Conservation (phyloP, 2,329 filamentous ascomycete genomes). For the Teratosphaeria gauchensis region DNA sequence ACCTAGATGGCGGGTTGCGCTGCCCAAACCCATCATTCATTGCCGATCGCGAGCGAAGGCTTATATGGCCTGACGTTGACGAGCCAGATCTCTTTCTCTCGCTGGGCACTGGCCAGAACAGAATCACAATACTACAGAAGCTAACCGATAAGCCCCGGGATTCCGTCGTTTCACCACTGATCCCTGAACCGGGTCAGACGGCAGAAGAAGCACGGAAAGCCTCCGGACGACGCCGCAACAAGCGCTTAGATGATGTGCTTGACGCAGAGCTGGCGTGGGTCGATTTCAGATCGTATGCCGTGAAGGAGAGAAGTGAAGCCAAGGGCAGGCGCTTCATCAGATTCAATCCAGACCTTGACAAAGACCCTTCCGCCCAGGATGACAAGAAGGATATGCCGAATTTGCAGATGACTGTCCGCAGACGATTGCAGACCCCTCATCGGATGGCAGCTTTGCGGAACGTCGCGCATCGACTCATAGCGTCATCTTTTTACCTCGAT, state of each 20-base stretch:
- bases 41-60: slow-evolving; percentile 36
- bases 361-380: slow-evolving; percentile 25
- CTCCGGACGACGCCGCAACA: slow-evolving; percentile 12
- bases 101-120: slow-evolving; percentile 26
- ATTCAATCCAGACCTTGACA: slow-evolving; percentile 26
- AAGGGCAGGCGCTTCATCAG: slow-evolving; percentile 24
- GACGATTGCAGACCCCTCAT: slow-evolving; percentile 19
- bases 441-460: slow-evolving; percentile 21
- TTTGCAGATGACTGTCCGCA: slow-evolving; percentile 24
- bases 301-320: slow-evolving; percentile 15
- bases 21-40: slow-evolving; percentile 44
- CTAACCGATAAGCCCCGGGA: slow-evolving; percentile 17
- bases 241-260: slow-evolving; percentile 24
- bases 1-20: slow-evolving; percentile 41
- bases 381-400: slow-evolving; percentile 25
- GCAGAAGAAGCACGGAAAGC: slow-evolving; percentile 8
- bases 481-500: slow-evolving; percentile 31
- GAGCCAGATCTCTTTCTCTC: slow-evolving; percentile 28
- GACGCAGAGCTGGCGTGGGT: slow-evolving; percentile 29
- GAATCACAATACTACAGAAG: slow-evolving; percentile 20
- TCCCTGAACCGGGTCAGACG: slow-evolving; percentile 4
- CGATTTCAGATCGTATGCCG: slow-evolving; percentile 23
- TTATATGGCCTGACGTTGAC: slow-evolving; percentile 25
- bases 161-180: not conserved
- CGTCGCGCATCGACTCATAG: slow-evolving; percentile 27